phyloP scores from a whole-genome alignment of 441 rosid genomes.

The Kokia cookei region DNA sequence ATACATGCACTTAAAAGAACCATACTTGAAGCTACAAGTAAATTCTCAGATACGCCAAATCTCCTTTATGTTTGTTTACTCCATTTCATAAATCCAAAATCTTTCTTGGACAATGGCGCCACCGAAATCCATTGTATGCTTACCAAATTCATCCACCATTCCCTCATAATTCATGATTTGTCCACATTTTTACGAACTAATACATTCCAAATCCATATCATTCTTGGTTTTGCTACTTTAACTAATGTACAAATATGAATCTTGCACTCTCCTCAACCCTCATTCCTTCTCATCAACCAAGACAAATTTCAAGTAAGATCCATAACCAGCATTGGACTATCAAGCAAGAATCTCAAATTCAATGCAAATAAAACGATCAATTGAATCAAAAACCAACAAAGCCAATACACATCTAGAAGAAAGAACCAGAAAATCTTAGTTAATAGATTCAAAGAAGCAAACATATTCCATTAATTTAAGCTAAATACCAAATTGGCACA shows the following conservation, averaged over 20 bases:
- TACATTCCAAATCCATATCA: not conserved
- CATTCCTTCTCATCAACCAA: not conserved
- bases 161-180: not conserved
- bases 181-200: not conserved
- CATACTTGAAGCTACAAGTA: not conserved
- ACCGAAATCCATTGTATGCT: not conserved
- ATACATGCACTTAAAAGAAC: not conserved
- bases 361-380: not conserved
- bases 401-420: not conserved
- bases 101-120: not conserved
- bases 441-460: not conserved
- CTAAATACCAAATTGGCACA: too few species aligned
- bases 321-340: not conserved
- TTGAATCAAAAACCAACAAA: not conserved
- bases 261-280: not conserved
- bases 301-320: not conserved
- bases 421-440: not conserved
- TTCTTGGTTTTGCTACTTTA: not conserved
- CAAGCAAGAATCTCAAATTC: not conserved
- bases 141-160: not conserved
- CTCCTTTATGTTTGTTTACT: not conserved
- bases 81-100: conserved; percentile 1
- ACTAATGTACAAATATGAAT: not conserved
- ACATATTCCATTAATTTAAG: not conserved
- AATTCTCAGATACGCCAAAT: not conserved